Evolutionary conservation across 1,284 basidiomycete genomes (phyloP).

Genomic region (Puccinia coronata): DNA sequence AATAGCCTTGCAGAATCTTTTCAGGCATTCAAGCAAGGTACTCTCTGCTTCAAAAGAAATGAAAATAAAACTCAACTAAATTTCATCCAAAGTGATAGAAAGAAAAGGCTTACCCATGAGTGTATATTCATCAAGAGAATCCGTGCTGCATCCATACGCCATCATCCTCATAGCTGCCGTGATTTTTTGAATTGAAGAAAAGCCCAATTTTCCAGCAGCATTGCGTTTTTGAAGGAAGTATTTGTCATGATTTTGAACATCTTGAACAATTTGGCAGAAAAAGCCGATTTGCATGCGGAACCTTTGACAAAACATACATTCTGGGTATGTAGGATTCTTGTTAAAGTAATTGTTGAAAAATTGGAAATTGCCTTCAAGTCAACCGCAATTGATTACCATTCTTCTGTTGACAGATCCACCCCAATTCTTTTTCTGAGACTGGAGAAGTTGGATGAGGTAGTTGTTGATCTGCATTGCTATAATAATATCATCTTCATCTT

Average conservation of each 20-base stretch:
- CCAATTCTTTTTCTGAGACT: not conserved
- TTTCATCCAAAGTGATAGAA: not conserved
- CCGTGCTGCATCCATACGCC: conserved; percentile 13
- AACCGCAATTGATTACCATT: not conserved
- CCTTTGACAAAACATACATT: not conserved
- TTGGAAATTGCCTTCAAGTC: not conserved
- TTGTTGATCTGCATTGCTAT: too few relatives aligned
- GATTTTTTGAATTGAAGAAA: not conserved
- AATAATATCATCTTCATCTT: too few relatives aligned
- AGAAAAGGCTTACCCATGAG: not conserved
- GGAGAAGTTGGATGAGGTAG: too few relatives aligned
- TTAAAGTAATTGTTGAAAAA: conserved; percentile 4
- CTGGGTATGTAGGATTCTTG: not conserved
- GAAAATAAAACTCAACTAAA: not conserved
- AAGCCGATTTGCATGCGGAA: not conserved
- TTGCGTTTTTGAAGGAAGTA: conserved; percentile 9
- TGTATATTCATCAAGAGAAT: not conserved
- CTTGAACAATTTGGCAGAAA: not conserved
- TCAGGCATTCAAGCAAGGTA: too few relatives aligned
- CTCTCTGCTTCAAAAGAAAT: too few relatives aligned
- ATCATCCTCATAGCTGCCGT: not conserved
- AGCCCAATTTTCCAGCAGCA: not conserved
- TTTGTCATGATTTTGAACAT: conserved; percentile 33
- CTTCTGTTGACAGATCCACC: not conserved
- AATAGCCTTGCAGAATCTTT: too few relatives aligned